Evolutionary conservation across 116 monocot genomes (phyloP).

Genomic region (Posidonia oceanica): DNA sequence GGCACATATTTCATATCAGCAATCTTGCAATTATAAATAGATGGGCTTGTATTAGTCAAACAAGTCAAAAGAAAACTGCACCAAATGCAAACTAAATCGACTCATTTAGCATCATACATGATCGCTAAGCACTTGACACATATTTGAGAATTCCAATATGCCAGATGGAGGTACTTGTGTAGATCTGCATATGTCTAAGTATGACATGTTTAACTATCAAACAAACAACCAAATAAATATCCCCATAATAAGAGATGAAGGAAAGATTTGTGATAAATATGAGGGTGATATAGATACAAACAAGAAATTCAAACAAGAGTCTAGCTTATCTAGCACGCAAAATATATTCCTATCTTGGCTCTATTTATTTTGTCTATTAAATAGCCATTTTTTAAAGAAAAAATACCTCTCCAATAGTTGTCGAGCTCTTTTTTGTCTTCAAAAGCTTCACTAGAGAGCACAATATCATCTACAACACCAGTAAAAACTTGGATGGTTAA

Average conservation of each 20-base stretch:
- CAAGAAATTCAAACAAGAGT: not conserved
- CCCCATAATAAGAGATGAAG: not conserved
- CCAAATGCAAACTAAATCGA: not conserved
- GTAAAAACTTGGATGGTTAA: too few relatives aligned
- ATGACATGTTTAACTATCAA: conserved; percentile 70
- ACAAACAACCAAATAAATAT: not conserved
- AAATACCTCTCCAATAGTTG: too few relatives aligned
- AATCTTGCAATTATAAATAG: conserved; percentile 30
- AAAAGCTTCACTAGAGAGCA: too few relatives aligned
- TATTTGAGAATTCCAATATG: conserved; percentile 54
- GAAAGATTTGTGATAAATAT: too few relatives aligned
- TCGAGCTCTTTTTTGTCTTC: too few relatives aligned
- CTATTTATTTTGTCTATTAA: not conserved
- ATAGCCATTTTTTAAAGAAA: too few relatives aligned
- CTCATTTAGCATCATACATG: conserved; percentile 32
- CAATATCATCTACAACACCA: too few relatives aligned
- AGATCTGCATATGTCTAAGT: conserved; percentile 63
- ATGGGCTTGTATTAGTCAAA: not conserved
- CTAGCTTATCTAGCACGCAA: not conserved
- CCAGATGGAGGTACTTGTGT: conserved; percentile 59
- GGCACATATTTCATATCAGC: too few relatives aligned
- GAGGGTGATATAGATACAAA: not conserved
- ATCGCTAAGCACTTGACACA: conserved; percentile 75
- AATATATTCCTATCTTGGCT: not conserved
- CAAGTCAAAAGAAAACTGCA: not conserved